These are phyloP conservation scores for Clonostachys solani DNA, from an alignment of 2,329 filamentous ascomycete genomes.

Conservation along the genomic window DNA sequence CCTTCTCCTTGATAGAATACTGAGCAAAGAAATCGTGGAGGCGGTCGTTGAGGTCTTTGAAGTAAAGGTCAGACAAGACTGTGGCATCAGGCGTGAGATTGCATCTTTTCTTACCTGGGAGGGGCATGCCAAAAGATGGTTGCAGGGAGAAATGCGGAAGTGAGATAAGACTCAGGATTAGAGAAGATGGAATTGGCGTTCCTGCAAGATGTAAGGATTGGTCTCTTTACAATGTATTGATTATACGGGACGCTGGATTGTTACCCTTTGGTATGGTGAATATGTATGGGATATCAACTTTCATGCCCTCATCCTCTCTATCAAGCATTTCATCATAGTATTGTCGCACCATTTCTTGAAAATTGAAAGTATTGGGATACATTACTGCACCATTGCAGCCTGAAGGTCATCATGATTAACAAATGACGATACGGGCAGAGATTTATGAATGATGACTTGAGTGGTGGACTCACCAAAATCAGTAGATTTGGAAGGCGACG, in stretches of 20 bases:
- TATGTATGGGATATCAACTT: slow-evolving; percentile 1
- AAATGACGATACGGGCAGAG: too few relatives aligned
- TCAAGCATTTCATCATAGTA: slow-evolving; percentile 1
- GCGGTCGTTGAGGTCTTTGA: not conserved
- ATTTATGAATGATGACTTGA: too few relatives aligned
- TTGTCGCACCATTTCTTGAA: not conserved
- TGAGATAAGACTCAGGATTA: slow-evolving; percentile 1
- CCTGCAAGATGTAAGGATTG: not conserved
- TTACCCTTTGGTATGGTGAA: not conserved
- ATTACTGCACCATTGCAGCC: slow-evolving; percentile 2
- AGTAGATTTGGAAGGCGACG: too few relatives aligned
- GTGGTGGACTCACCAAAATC: too few relatives aligned
- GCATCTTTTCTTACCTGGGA: not conserved
- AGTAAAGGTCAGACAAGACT: not conserved
- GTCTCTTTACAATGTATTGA: not conserved
- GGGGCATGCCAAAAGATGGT: not conserved
- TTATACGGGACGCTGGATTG: not conserved
- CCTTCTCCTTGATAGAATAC: not conserved
- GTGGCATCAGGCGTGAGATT: not conserved
- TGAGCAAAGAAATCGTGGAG: not conserved
- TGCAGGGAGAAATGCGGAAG: not conserved
- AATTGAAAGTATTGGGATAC: slow-evolving; percentile 1
- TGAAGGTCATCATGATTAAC: not conserved
- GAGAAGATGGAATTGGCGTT: not conserved
- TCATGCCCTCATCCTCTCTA: not conserved